These are phyloP conservation scores for Leccinum longicurvipes DNA, from an alignment of 768 basidiomycete species.

Conservation along the genomic window DNA sequence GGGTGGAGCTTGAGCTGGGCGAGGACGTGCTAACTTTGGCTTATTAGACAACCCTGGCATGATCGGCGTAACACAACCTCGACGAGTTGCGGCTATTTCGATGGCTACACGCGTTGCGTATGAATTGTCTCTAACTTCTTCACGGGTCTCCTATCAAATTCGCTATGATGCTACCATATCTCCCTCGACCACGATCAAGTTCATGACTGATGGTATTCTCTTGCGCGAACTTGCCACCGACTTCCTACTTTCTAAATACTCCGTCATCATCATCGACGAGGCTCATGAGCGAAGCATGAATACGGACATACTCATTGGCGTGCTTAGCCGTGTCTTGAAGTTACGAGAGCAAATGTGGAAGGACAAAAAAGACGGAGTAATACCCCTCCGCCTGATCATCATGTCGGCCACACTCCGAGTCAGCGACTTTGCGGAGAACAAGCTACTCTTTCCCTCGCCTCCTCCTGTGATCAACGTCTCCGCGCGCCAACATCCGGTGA, in stretches of 20 bases:
- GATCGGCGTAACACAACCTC: conserved; percentile 96
- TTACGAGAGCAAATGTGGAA: conserved; percentile 89
- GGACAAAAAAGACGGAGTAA: conserved; percentile 64
- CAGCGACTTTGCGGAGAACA: conserved; percentile 88
- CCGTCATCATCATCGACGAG: conserved; percentile 94
- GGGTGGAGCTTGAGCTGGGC: conserved; percentile 18
- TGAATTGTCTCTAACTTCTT: conserved; percentile 81
- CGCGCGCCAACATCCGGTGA: conserved; percentile 93
- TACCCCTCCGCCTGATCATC: conserved; percentile 91
- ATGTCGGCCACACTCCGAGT: conserved; percentile 98
- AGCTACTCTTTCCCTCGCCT: conserved; percentile 68
- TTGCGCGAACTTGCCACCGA: conserved; percentile 89
- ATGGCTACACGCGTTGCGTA: conserved; percentile 92
- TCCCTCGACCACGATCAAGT: conserved; percentile 89
- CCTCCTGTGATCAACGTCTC: conserved; percentile 92
- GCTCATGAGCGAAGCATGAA: conserved; percentile 98
- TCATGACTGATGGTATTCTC: conserved; percentile 99
- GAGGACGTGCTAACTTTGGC: conserved; percentile 1
- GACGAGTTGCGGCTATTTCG: conserved; percentile 95
- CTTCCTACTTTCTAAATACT: conserved; percentile 92
- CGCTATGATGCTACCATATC: conserved; percentile 95
- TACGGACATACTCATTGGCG: conserved; percentile 95
- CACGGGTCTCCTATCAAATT: conserved; percentile 92
- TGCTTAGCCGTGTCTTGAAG: conserved; percentile 89
- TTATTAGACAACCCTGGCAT: conserved; percentile 89